Evolutionary conservation across 176 grass and related monocot genomes (phyloP), one percentile per base, ranked within the genome.

Genomic region (Ensete ventricosum): DNA sequence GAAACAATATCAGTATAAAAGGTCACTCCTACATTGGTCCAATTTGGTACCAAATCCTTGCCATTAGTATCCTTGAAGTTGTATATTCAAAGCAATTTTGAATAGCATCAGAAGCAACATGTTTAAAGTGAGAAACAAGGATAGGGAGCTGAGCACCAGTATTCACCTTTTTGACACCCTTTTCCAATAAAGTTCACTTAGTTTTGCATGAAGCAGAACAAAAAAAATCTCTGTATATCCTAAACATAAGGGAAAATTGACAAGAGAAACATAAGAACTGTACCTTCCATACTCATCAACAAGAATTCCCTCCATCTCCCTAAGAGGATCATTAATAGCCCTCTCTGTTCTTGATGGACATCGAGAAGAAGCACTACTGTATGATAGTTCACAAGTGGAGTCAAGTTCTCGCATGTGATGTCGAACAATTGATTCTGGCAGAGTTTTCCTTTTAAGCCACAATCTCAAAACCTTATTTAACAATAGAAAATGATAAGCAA

Each of bases 251-350:
- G 34, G 17, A 34, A 58, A 79, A 7, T 8, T 64, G 55, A 21
- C 68, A 34, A 24, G 62, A 79, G 4, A 59, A 62, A 17, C 14
- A 86, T 24, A 52, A 43, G 62, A 78, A 82, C 14, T 76, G 16
- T 72, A 98, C 94, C 94, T 98, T 84, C 94, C 94, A 85, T 98
- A 98, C 66, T 98, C 94, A 77, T 98, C 88, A 74, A 96, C 93
- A 84, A 93, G 88, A 83, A 98, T 91, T 76, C 88, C 94, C 73
- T 98, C 94, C 29, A 93, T 82, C 71, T 98, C 94, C 54, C 90
- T 82, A 50, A 93, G 80, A 70, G 94, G 94, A 76, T 98, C 94
- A 81, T 98, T 93, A 34, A 98, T 75, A 89, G 94, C 90, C 80
- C 94, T 90, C 77, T 98, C 94, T 67, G 86, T 98, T 77, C 86